Base-by-base conservation (phyloP, 2,329 filamentous ascomycete genomes). In the Madurella mycetomatis region DNA sequence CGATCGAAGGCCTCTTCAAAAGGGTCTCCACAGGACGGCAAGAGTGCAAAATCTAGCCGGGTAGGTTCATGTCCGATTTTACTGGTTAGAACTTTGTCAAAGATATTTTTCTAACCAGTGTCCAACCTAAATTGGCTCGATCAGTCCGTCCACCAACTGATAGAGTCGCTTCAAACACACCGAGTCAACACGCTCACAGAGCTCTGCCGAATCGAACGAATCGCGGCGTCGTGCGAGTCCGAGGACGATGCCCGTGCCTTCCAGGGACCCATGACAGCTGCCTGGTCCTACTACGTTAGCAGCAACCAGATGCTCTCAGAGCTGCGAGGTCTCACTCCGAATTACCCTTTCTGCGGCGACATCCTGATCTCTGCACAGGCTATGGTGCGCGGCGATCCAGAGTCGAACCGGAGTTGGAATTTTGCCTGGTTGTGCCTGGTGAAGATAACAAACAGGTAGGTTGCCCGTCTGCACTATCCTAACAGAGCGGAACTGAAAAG, bases 131-230 rank as follows among this genome's bases (percentile, higher is more conserved):
- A 4, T 37, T 37, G 11, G 11, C 34, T 9, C 34, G 11, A 37
- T 15, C 31, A 37, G 34, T 37, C 34, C 9, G 13, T 15, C 43
- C 69, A 69, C 41, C 78, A 84, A 58, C 76, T 87, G 57, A 81
- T 89, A 58, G 74, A 83, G 19, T 82, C 84, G 0, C 76, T 90
- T 18, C 74, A 74, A 42, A 83, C 81, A 0, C 85, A 87, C 64
- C 81, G 81, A n/a, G 75, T 90, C 67, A 90, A 90, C 66, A 90
- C 87, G 0, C 75, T 90, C 17, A 85, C 83, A 0, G 86, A 88
- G 58, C 79, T 90, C 30, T 84, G 86, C 60, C 83, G 85, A 15
- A 84, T 89, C 61, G 87, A 91, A 67, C 80, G 82, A 53, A 75
- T 81, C 4, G 84, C 87, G 19, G 81, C 83, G 2, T 69, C 74